Evolutionary conservation across 495 filamentous ascomycete species (phyloP).

Genomic region (Friedmanniomyces simplex): DNA sequence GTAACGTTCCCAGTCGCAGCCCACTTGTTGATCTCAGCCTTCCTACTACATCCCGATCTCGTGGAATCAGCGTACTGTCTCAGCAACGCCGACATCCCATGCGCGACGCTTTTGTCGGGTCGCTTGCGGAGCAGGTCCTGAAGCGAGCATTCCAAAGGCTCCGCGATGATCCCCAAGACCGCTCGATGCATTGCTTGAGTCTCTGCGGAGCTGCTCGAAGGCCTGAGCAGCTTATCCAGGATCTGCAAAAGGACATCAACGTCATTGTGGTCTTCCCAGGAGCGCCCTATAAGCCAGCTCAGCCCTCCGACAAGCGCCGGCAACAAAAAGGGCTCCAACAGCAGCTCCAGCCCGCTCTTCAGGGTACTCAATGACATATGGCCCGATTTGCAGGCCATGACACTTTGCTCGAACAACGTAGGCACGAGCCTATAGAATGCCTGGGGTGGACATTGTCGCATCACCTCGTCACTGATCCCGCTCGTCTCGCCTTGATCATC

Average conservation of each 20-base stretch:
- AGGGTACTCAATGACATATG: constrained; percentile 69
- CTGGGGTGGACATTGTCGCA: constrained; percentile 84
- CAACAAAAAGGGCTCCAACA: constrained; percentile 81
- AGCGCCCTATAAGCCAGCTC: constrained; percentile 65
- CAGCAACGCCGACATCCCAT: constrained; percentile 59
- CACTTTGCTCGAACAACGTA: constrained; percentile 75
- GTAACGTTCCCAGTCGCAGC: constrained; percentile 45
- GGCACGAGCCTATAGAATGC: constrained; percentile 89
- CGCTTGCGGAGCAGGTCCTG: constrained; percentile 59
- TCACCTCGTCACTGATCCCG: constrained; percentile 74
- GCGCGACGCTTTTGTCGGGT: constrained; percentile 57
- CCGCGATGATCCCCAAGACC: constrained; percentile 72
- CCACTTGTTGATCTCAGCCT: constrained; percentile 71
- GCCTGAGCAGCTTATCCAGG: constrained; percentile 63
- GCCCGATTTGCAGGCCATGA: constrained; percentile 60
- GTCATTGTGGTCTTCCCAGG: constrained; percentile 54
- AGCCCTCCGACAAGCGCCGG: constrained; percentile 77
- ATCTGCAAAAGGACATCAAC: constrained; percentile 61
- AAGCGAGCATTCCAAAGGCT: constrained; percentile 64
- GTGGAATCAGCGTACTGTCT: constrained; percentile 58
- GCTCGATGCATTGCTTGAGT: constrained; percentile 70
- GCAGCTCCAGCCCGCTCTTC: constrained; percentile 76
- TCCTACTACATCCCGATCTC: constrained; percentile 52
- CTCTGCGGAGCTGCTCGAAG: constrained; percentile 67
- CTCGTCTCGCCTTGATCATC: constrained; percentile 37